Evolutionary conservation across 1,284 basidiomycete species (phyloP).

Genomic region (Waitea zeae): DNA sequence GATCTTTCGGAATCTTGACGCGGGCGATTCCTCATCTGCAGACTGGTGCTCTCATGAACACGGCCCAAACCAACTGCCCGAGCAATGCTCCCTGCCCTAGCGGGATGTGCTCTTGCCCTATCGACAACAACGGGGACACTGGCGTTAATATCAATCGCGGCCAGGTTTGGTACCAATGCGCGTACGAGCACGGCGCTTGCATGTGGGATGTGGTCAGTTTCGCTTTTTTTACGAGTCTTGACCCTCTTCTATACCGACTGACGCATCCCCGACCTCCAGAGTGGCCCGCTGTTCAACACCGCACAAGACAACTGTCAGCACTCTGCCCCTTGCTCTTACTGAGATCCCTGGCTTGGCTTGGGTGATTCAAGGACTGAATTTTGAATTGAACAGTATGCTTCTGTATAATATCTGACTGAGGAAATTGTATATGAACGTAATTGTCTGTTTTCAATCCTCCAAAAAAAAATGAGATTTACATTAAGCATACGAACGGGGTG

Average conservation of each 20-base stretch:
- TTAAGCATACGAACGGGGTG: no score
- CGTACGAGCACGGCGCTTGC: conserved; percentile 9
- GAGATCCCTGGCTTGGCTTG: no score
- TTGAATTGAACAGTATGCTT: no score
- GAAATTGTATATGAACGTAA: no score
- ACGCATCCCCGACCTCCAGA: conserved; percentile 3
- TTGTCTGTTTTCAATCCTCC: no score
- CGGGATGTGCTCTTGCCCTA: conserved; percentile 8
- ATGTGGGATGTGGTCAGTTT: conserved; percentile 7
- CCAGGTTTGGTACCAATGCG: conserved; percentile 10
- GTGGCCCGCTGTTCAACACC: conserved; percentile 8
- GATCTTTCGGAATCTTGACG: background rate
- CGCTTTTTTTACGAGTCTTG: background rate
- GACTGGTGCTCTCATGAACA: conserved; percentile 1
- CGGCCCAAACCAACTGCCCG: conserved; percentile 3
- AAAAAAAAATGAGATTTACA: no score
- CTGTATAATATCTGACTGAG: no score
- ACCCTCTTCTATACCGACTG: background rate
- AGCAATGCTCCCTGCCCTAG: conserved; percentile 1
- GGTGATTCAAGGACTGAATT: no score
- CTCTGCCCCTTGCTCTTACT: no score
- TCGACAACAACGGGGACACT: conserved; percentile 8
- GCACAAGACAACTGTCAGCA: conserved; percentile 10
- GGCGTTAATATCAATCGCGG: conserved; percentile 10
- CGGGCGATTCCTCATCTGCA: background rate